A percentile compares a stretch with the other conserved stretches of the same genome.
phyloP scores from a whole-genome alignment of 2,329 filamentous ascomycete genomes.

The Pseudocercospora fijiensis region DNA sequence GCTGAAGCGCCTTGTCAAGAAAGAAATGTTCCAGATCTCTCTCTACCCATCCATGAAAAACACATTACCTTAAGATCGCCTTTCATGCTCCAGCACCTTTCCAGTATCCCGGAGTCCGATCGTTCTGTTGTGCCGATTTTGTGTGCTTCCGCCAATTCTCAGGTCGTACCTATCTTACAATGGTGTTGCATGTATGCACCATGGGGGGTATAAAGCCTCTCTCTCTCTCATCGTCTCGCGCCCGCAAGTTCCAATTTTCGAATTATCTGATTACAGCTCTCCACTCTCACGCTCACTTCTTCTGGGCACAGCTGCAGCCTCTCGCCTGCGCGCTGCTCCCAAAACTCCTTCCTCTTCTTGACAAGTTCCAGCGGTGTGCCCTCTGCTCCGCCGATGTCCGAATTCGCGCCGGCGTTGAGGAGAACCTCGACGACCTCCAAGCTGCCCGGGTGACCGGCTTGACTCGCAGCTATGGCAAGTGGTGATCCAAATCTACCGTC shows the following conservation, averaged over 20 bases:
- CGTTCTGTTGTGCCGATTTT: not conserved
- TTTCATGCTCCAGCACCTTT: not conserved
- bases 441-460: conserved; percentile 24
- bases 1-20: not conserved
- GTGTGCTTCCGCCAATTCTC: not conserved
- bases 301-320: conserved; percentile 11
- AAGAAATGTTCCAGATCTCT: not conserved
- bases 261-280: conserved; percentile 24
- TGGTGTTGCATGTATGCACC: not conserved
- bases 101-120: not conserved
- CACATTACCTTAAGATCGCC: not conserved
- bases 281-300: conserved; percentile 20
- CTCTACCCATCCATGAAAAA: not conserved
- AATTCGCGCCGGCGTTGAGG: conserved; percentile 20
- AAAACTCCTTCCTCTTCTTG: conserved; percentile 12
- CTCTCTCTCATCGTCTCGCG: conserved; percentile 9
- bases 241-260: conserved; percentile 19
- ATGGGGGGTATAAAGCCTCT: not conserved
- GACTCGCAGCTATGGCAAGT: conserved; percentile 33
- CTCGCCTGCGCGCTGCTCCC: conserved; percentile 10
- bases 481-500: conserved; percentile 31
- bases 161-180: not conserved
- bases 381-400: not conserved
- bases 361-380: conserved; percentile 11
- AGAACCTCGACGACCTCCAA: conserved; percentile 36